These are phyloP conservation scores for Tetrapisispora nanseiensis DNA, from an alignment of 805 yeast species.

Conservation along the genomic window DNA sequence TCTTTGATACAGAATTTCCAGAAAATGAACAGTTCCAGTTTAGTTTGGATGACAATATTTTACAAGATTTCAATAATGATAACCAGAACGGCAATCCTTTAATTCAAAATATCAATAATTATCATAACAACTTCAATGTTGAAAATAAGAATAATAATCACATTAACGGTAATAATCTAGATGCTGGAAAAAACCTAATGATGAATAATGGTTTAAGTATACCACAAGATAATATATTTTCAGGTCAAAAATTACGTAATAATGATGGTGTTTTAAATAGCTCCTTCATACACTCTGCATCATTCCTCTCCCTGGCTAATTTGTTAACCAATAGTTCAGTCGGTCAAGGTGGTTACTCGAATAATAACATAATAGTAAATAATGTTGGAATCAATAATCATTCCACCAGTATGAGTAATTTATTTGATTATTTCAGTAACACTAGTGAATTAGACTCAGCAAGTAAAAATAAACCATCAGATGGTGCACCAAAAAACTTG, in stretches of 20 bases:
- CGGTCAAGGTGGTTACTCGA: slow-evolving; percentile 5
- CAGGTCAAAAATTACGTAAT: neutral
- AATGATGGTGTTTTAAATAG: neutral
- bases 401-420: slow-evolving; percentile 5
- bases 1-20: slow-evolving; percentile 20
- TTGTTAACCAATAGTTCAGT: slow-evolving; percentile 1
- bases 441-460: neutral
- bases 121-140: neutral
- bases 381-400: slow-evolving; percentile 3
- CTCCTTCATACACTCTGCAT: neutral
- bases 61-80: neutral
- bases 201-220: neutral
- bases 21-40: slow-evolving; percentile 18
- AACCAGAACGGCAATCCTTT: neutral
- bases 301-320: slow-evolving; percentile 3
- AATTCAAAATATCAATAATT: neutral
- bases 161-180: neutral
- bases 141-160: neutral
- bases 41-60: slow-evolving; percentile 15
- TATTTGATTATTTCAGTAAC: slow-evolving; percentile 4
- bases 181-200: neutral
- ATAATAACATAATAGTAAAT: neutral
- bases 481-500: neutral
- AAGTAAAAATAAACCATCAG: neutral
- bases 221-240: neutral